Conservation (phyloP, 345 rosid genomes). For the Sonneratia caseolaris region DNA sequence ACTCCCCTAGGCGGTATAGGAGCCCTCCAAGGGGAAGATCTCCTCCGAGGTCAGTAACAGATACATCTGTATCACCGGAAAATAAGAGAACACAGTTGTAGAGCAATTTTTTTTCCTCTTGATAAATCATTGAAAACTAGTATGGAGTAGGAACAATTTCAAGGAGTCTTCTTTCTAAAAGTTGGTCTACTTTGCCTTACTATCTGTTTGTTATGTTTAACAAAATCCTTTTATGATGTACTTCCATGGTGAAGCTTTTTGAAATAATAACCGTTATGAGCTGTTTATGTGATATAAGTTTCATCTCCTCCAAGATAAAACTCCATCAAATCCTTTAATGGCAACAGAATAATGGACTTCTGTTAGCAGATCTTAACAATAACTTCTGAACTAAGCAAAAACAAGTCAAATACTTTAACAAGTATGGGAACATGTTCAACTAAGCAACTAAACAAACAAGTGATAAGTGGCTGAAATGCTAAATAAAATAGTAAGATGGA, state of each 20-base stretch:
- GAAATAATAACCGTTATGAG: neutral
- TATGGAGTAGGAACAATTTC: too few relatives aligned
- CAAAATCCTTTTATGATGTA: neutral
- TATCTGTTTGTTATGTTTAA: neutral
- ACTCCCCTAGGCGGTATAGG: conserved; percentile 82
- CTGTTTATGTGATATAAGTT: neutral
- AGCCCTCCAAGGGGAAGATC: conserved; percentile 79
- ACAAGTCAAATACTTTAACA: neutral
- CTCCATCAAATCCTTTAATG: neutral
- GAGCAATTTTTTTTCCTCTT: too few relatives aligned
- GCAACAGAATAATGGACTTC: neutral
- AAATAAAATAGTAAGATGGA: neutral
- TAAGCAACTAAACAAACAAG: neutral
- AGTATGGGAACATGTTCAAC: neutral
- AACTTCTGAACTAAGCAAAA: neutral
- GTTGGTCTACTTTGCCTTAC: neutral
- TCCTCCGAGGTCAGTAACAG: conserved; percentile 57
- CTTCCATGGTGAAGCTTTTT: neutral
- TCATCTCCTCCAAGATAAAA: neutral
- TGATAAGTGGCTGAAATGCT: neutral
- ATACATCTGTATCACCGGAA: too few relatives aligned
- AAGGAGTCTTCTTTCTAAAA: neutral
- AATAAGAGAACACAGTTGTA: too few relatives aligned
- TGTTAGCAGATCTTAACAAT: neutral
- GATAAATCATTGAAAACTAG: too few relatives aligned